Percentiles rank a stretch among this genome's conserved stretches.
These are phyloP conservation scores for Nitzschia putrida DNA, from an alignment of 108 stramenopile species.

Conservation along the genomic window DNA sequence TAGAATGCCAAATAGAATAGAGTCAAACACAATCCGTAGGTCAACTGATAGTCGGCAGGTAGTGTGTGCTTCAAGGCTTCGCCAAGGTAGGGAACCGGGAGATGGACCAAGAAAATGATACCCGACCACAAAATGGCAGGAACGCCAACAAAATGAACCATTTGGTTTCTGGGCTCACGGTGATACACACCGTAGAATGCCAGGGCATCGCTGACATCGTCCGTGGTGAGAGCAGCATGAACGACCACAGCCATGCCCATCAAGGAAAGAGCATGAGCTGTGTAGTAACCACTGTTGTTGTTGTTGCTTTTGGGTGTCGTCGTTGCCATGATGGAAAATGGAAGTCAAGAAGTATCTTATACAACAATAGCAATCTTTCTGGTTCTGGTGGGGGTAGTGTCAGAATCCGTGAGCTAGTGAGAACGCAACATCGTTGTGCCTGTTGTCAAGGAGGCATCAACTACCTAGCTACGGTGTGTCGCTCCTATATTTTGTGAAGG, in stretches of 20 bases:
- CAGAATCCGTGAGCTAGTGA: no score
- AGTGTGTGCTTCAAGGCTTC: neutral
- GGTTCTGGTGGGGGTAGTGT: no score
- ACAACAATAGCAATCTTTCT: no score
- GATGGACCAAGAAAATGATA: slow-evolving; percentile 32
- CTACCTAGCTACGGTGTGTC: no score
- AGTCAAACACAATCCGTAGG: slow-evolving; percentile 20
- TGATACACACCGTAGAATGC: slow-evolving; percentile 68
- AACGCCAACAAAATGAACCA: slow-evolving; percentile 69
- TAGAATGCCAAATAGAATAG: slow-evolving; percentile 49
- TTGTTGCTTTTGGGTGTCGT: no score
- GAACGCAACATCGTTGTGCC: no score
- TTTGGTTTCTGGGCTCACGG: slow-evolving; percentile 56
- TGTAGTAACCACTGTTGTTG: no score
- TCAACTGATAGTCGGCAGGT: slow-evolving; percentile 11
- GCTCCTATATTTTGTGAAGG: no score
- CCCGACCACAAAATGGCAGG: slow-evolving; percentile 55
- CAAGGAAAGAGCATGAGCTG: slow-evolving; percentile 18
- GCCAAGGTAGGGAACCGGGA: slow-evolving; percentile 12
- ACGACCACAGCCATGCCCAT: slow-evolving; percentile 14
- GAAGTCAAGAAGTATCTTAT: no score
- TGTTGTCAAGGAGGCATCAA: no score
- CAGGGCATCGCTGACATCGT: slow-evolving; percentile 37
- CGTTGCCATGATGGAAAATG: no score
- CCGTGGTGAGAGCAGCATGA: slow-evolving; percentile 22